A percentile compares a stretch with the other conserved stretches of the same genome.
Evolutionary conservation across 164 flowering plant genomes (phyloP).

Genomic region (Cinnamomum chago): DNA sequence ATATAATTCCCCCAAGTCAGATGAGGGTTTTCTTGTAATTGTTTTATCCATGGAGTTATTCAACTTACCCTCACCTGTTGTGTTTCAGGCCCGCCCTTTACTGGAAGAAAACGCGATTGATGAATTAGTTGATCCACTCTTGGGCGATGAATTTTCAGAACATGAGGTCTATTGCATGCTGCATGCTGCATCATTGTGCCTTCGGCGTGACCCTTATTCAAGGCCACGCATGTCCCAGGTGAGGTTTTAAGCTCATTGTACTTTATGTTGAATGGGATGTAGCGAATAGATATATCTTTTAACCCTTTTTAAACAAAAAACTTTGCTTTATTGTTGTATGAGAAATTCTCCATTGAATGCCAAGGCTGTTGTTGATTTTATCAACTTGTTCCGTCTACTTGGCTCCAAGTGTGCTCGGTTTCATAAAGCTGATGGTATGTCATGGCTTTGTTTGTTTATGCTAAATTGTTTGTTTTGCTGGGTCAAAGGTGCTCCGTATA

Average conservation of each 20-base stretch:
- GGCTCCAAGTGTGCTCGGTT: too few relatives aligned
- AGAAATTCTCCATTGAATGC: too few relatives aligned
- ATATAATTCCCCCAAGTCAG: not conserved
- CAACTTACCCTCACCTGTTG: too few relatives aligned
- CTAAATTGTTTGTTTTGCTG: not conserved
- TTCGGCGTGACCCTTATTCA: constrained; percentile 61
- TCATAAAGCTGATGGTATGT: too few relatives aligned
- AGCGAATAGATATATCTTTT: too few relatives aligned
- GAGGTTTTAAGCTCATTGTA: not conserved
- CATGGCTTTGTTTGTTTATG: not conserved
- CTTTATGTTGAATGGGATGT: too few relatives aligned
- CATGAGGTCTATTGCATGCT: constrained; percentile 62
- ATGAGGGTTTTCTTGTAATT: not conserved
- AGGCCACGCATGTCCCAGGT: constrained; percentile 99
- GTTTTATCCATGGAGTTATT: too few relatives aligned
- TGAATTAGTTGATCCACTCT: constrained; percentile 66
- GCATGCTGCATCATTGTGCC: constrained; percentile 81
- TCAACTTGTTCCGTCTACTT: too few relatives aligned
- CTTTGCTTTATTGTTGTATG: too few relatives aligned
- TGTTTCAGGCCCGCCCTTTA: constrained; percentile 74
- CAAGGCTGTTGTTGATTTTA: too few relatives aligned
- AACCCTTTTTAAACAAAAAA: too few relatives aligned
- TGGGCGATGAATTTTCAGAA: constrained; percentile 45
- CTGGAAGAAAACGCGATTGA: constrained; percentile 49
- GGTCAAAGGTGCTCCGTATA: constrained; percentile 61